These are phyloP conservation scores for Alectoria sarmentosa DNA, from an alignment of 495 filamentous ascomycete genomes.

Conservation along the genomic window DNA sequence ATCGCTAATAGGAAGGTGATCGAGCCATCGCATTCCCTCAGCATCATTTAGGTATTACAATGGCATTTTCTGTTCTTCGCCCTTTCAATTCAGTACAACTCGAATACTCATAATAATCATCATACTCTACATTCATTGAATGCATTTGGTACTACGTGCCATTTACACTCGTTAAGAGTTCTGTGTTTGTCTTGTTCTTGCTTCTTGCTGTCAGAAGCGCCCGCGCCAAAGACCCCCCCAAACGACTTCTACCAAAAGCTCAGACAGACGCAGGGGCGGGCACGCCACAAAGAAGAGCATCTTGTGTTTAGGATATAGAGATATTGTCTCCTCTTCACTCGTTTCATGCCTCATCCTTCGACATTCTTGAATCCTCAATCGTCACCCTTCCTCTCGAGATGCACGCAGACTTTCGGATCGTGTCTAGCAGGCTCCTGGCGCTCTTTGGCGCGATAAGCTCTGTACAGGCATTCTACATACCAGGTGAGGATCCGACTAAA, in stretches of 20 bases:
- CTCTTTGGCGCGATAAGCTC: slow-evolving; percentile 27
- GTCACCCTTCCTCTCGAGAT: slow-evolving; percentile 20
- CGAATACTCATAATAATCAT: slow-evolving; percentile 9
- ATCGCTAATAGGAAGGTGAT: neutral
- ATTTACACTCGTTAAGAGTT: slow-evolving; percentile 50
- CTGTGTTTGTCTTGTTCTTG: slow-evolving; percentile 2
- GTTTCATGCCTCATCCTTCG: neutral
- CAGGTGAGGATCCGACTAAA: slow-evolving; percentile 45
- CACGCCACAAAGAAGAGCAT: neutral
- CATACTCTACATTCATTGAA: slow-evolving; percentile 20
- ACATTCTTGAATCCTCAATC: slow-evolving; percentile 8
- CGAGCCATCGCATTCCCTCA: neutral
- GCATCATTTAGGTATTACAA: too few relatives aligned
- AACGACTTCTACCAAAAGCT: neutral
- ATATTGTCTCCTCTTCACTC: neutral
- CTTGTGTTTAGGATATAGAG: neutral
- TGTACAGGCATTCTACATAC: slow-evolving; percentile 67
- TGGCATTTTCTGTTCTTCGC: neutral
- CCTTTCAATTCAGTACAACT: neutral
- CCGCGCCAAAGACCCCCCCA: slow-evolving; percentile 5
- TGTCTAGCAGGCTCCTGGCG: slow-evolving; percentile 29
- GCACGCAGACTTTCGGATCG: slow-evolving; percentile 31
- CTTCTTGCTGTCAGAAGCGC: neutral
- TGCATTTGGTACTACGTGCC: slow-evolving; percentile 47
- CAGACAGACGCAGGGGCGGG: neutral